Conservation (phyloP, 768 basidiomycete species). For the Rhizopogon vulgaris region DNA sequence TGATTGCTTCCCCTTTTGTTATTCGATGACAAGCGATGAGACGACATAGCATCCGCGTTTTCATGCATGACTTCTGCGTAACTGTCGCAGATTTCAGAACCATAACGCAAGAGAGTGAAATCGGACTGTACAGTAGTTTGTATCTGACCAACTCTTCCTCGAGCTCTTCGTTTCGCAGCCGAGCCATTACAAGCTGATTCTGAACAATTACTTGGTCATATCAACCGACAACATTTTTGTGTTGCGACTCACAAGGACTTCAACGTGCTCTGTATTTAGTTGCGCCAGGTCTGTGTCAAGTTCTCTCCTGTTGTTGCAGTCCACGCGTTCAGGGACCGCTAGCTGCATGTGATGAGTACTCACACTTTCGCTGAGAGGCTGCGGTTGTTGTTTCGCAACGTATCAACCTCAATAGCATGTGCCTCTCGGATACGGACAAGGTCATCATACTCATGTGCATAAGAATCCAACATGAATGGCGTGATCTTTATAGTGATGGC, state of each 20-base stretch:
- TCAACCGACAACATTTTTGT: background rate
- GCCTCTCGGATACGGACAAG: conserved; percentile 70
- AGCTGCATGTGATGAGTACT: conserved; percentile 24
- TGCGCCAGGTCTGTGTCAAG: conserved; percentile 77
- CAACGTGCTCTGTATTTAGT: conserved; percentile 78
- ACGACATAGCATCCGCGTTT: conserved; percentile 65
- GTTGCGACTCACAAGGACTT: conserved; percentile 47
- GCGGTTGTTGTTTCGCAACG: conserved; percentile 75
- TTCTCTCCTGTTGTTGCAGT: conserved; percentile 49
- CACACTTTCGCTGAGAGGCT: conserved; percentile 74
- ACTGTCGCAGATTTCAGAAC: conserved; percentile 17
- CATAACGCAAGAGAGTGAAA: background rate
- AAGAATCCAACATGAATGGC: conserved; percentile 92
- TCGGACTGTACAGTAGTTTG: conserved; percentile 62
- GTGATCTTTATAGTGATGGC: conserved; percentile 83
- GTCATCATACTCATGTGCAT: conserved; percentile 85
- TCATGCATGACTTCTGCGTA: conserved; percentile 76
- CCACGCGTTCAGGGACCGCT: conserved; percentile 7
- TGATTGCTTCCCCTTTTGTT: conserved; percentile 15
- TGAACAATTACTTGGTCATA: conserved; percentile 25
- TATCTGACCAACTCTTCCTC: conserved; percentile 93
- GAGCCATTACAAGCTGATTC: conserved; percentile 88
- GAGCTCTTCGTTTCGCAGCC: conserved; percentile 86
- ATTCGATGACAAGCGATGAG: conserved; percentile 47
- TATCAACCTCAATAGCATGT: conserved; percentile 80